Evolutionary conservation across 192 early-diverging fungal genomes (phyloP).

Genomic region (Coemansia sp.): DNA sequence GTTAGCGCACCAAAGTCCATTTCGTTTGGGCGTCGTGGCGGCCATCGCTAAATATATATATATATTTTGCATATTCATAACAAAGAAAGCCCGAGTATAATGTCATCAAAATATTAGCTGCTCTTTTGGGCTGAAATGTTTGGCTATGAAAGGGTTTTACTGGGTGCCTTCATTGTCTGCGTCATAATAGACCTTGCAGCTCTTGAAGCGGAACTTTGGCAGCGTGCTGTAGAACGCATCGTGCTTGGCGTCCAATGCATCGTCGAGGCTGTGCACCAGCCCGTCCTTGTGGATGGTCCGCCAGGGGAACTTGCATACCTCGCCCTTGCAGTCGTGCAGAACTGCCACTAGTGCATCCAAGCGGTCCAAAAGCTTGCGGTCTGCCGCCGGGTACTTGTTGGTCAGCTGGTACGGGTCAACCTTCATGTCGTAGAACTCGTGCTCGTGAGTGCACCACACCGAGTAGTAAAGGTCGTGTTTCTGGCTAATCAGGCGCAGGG

Average conservation of each 20-base stretch:
- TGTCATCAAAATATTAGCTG: constrained; percentile 1
- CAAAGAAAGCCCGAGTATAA: background rate
- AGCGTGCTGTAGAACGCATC: constrained; percentile 57
- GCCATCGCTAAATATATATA: background rate
- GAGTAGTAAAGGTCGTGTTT: constrained; percentile 58
- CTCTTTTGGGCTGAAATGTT: background rate
- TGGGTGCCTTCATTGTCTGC: constrained; percentile 26
- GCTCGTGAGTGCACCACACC: constrained; percentile 62
- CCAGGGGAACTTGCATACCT: constrained; percentile 63
- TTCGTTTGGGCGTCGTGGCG: constrained; percentile 31
- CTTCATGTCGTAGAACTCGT: constrained; percentile 60
- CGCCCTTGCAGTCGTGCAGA: constrained; percentile 57
- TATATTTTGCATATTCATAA: background rate
- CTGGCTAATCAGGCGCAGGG: constrained; percentile 56
- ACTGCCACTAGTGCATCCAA: constrained; percentile 61
- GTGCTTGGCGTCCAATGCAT: constrained; percentile 54
- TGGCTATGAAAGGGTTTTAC: constrained; percentile 12
- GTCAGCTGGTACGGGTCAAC: constrained; percentile 62
- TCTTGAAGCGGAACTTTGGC: constrained; percentile 48
- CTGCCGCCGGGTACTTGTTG: constrained; percentile 56
- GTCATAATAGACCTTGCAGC: constrained; percentile 43
- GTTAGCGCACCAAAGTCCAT: constrained; percentile 32
- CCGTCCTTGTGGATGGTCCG: constrained; percentile 48
- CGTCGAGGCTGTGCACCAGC: constrained; percentile 42
- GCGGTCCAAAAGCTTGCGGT: constrained; percentile 51